These are phyloP conservation scores for Zymoseptoria crescenta DNA, from an alignment of 2,329 filamentous ascomycete species.

Conservation along the genomic window DNA sequence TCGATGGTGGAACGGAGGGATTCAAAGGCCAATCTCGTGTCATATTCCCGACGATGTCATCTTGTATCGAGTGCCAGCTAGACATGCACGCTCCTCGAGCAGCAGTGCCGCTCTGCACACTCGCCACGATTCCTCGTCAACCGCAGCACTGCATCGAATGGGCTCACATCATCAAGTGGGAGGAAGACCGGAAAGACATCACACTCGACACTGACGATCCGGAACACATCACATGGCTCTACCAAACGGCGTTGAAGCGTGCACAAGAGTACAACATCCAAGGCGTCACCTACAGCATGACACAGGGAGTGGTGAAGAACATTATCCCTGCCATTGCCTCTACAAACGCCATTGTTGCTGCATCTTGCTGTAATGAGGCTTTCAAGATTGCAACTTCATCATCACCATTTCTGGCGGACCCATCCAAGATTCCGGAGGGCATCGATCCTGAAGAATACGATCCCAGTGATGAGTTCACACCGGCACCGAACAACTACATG, in stretches of 20 bases:
- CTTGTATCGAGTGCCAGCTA: constrained; percentile 95
- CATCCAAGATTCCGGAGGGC: constrained; percentile 40
- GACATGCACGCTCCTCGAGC: constrained; percentile 97
- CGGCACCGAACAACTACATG: constrained; percentile 70
- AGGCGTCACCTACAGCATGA: constrained; percentile 90
- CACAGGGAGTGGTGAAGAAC: constrained; percentile 97
- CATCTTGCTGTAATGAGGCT: constrained; percentile 92
- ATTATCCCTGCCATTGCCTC: constrained; percentile 98
- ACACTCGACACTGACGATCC: constrained; percentile 91
- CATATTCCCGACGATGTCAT: constrained; percentile 83
- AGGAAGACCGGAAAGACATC: constrained; percentile 61
- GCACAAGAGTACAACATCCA: constrained; percentile 82
- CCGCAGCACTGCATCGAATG: constrained; percentile 98
- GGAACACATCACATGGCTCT: constrained; percentile 96
- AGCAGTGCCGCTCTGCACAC: constrained; percentile 92
- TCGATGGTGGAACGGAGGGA: constrained; percentile 94
- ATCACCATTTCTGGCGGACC: constrained; percentile 69
- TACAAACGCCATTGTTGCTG: constrained; percentile 93
- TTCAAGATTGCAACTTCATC: constrained; percentile 83
- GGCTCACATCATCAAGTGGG: constrained; percentile 98
- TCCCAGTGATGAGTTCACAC: constrained; percentile 14
- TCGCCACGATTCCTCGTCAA: constrained; percentile 91
- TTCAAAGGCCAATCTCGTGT: constrained; percentile 97
- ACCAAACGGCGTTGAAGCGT: constrained; percentile 70
- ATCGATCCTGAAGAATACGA: constrained; percentile 17